Evolutionary conservation across 1,284 basidiomycete genomes (phyloP), one percentile per base, ranked within the genome.

Genomic region (Cutaneotrichosporon sp.): DNA sequence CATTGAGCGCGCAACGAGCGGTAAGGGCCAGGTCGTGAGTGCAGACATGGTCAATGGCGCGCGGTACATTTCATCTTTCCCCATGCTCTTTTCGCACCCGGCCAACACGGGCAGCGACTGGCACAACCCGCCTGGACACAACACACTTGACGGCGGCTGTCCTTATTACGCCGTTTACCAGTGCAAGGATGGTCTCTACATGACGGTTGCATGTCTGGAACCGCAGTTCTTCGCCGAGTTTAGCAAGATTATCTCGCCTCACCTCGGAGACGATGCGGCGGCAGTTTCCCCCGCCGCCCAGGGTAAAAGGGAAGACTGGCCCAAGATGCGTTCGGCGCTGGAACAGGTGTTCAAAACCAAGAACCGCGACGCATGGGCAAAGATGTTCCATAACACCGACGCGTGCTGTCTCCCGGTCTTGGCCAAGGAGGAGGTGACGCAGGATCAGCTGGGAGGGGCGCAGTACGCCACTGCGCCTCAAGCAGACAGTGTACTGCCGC

Each of bases 161-260:
- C 57, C 57, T 14, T 59, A 48, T 49, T 59, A 59, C 43, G 37
- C 17, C 35, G 23, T 41, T 9, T 59, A 59, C 49, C 22, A 35
- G 18, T 53, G 51, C 8, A 18, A 23, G n/a, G 57, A 59, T 45
- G 41, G 49, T 22, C 37, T 42, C 38, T 56, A 48, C 37, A 38
- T 59, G 38, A 35, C 54, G 4, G 57, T 59, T n/a, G 57, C 40
- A 1, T 51, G 41, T 8, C 57, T 59, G 20, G 57, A 59, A 51
- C 57, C 57, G 7, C 54, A 59, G 54, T 59, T 59, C 57, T 59
- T 55, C 15, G 51, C 50, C 39, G 51, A 46, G 47, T 42, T 56
- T 15, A 23, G 36, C 2, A 37, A 42, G 26, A 47, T 51, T 37
- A 47, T 58, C 50, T 33, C 30, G 14, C 43, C 42, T n/a, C 33